Evolutionary conservation across 2,329 filamentous ascomycete genomes (phyloP).

Genomic region (Fusarium tupiense): DNA sequence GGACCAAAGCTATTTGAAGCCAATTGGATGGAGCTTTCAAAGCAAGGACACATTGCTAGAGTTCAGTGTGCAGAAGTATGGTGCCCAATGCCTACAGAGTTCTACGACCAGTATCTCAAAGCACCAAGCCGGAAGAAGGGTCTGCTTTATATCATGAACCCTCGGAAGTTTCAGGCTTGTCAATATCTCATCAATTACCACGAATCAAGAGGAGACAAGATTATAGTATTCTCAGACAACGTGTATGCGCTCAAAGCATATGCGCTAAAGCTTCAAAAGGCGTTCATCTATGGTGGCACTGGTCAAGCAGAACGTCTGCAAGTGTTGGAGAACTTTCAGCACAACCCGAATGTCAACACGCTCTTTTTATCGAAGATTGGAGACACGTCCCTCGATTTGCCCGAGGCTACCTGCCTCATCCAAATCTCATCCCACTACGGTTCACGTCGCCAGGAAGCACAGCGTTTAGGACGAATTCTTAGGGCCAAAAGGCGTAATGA

Average conservation of each 20-base stretch:
- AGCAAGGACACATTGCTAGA: conserved; percentile 95
- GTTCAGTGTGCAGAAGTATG: conserved; percentile 99
- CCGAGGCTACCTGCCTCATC: conserved; percentile 95
- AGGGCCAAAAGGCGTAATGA: conserved; percentile 96
- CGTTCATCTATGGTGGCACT: conserved; percentile 91
- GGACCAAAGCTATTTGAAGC: conserved; percentile 98
- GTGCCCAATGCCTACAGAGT: conserved; percentile 99
- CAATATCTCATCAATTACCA: conserved; percentile 99
- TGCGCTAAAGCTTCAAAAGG: conserved; percentile 83
- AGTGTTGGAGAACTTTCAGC: conserved; percentile 94
- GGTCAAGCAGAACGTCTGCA: conserved; percentile 84
- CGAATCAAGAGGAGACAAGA: conserved; percentile 92
- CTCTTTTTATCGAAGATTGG: conserved; percentile 98
- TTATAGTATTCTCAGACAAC: conserved; percentile 98
- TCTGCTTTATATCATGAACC: conserved; percentile 93
- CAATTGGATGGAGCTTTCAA: conserved; percentile 98
- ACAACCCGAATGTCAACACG: conserved; percentile 89
- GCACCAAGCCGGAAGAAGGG: conserved; percentile 63
- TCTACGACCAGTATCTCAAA: conserved; percentile 92
- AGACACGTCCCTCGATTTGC: conserved; percentile 96
- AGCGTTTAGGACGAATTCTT: conserved; percentile 90
- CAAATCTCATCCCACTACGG: conserved; percentile 98
- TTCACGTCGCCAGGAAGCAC: conserved; percentile 94
- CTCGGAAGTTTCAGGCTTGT: conserved; percentile 94
- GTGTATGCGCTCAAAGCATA: conserved; percentile 92